Conservation (phyloP, 2,329 filamentous ascomycete species). For the Nemania sp. region DNA sequence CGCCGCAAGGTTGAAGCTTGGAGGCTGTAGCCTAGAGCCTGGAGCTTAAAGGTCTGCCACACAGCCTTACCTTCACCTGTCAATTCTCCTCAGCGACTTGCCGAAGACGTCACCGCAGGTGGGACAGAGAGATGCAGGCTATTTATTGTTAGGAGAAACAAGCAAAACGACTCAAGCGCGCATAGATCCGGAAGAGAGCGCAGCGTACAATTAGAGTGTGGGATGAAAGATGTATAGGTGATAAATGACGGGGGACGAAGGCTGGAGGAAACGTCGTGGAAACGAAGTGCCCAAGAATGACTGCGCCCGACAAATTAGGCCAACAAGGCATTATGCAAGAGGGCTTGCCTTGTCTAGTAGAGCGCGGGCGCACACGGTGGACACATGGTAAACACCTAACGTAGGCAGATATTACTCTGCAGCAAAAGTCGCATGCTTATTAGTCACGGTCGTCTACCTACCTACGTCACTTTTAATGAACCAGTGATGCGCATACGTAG, state of each 20-base stretch:
- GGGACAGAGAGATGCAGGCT: slow-evolving; percentile 9
- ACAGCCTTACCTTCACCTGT: slow-evolving; percentile 21
- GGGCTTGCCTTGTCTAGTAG: slow-evolving; percentile 25
- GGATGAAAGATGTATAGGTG: slow-evolving; percentile 11
- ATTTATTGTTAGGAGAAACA: slow-evolving; percentile 10
- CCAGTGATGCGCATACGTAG: slow-evolving; percentile 8
- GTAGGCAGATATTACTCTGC: not conserved
- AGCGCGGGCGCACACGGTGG: slow-evolving; percentile 17
- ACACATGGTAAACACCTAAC: slow-evolving; percentile 7
- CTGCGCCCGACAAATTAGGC: slow-evolving; percentile 36
- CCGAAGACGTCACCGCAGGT: not conserved
- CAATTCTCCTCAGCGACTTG: not conserved
- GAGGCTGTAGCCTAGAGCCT: slow-evolving; percentile 10
- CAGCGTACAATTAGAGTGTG: slow-evolving; percentile 17
- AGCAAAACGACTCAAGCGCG: not conserved
- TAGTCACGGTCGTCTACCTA: slow-evolving; percentile 6
- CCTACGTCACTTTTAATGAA: slow-evolving; percentile 9
- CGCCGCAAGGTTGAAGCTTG: not conserved
- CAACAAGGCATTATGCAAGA: slow-evolving; percentile 37
- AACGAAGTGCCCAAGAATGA: slow-evolving; percentile 15
- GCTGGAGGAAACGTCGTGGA: slow-evolving; percentile 14
- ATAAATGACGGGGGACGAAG: slow-evolving; percentile 27
- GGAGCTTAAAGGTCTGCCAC: not conserved
- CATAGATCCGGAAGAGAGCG: slow-evolving; percentile 7
- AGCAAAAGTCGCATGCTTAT: slow-evolving; percentile 11